Conservation (phyloP, 768 basidiomycete species). For the Suillus tomentosus region DNA sequence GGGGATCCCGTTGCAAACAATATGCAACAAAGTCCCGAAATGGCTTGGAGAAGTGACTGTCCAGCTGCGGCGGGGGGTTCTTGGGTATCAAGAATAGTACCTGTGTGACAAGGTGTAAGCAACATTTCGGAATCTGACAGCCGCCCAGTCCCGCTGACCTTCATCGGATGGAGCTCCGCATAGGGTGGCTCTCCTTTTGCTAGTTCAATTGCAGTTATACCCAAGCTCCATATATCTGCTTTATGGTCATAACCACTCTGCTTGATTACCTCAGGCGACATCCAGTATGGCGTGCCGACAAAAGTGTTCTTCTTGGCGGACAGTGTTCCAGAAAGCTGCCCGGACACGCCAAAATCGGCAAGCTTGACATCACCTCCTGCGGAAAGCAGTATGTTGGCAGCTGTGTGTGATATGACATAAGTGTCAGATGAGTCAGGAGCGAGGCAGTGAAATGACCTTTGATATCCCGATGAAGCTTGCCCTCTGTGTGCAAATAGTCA, state of each 20-base stretch:
- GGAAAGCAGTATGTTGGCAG: constrained; percentile 91
- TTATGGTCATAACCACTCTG: constrained; percentile 99
- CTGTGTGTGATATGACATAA: constrained; percentile 40
- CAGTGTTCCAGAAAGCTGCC: constrained; percentile 90
- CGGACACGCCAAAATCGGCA: constrained; percentile 98
- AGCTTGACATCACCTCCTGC: constrained; percentile 95
- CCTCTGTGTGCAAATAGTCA: constrained; percentile 94
- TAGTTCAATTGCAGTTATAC: constrained; percentile 96
- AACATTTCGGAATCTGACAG: no score
- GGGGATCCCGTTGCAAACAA: constrained; percentile 93
- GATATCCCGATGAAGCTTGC: constrained; percentile 98
- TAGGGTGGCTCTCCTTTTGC: constrained; percentile 98
- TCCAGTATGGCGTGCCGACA: constrained; percentile 98
- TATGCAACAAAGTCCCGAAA: constrained; percentile 94
- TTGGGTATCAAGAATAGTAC: constrained; percentile 98
- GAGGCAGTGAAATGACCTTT: constrained; percentile 64
- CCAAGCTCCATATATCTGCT: constrained; percentile 98
- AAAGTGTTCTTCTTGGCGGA: constrained; percentile 98
- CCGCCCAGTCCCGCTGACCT: constrained; percentile 51
- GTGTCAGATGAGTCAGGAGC: not conserved
- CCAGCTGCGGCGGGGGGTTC: constrained; percentile 90
- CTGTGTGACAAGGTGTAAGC: constrained; percentile 39
- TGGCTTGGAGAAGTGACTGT: constrained; percentile 87
- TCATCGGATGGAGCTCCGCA: constrained; percentile 98
- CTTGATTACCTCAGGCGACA: constrained; percentile 99